Evolutionary conservation across 164 flowering plant species (phyloP), one percentile per base, ranked within the genome.

Genomic region (Cinnamomum chago): DNA sequence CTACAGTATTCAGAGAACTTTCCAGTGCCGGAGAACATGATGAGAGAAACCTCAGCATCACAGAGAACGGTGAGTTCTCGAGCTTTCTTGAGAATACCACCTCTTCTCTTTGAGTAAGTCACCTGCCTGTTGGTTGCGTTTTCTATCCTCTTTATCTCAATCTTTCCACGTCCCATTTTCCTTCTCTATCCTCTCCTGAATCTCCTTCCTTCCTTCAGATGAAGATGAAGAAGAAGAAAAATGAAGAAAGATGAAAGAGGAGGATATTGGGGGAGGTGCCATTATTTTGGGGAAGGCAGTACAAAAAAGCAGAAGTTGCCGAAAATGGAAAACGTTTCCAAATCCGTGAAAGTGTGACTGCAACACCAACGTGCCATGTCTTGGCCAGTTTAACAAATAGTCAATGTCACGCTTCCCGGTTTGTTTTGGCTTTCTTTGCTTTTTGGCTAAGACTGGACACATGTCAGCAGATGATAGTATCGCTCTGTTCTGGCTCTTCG

Each of bases 11-110:
- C 88, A 14, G 80, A 84, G 27, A 85, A 23, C 77, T 82, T 87
- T 14, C 80, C 76, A 24, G 86, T 81, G 58, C 67, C 72, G 73
- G 93, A 87, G 78, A 87, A 67, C 85, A 88, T 85, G 82, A 88
- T 81, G 73, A 91, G 84, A 13, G 90, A 91, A 23, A 89, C 88
- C 72, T 85, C 82, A 30, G 93, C 92, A 74, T 91, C 95, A 28
- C 92, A 90, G 6, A 91, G 86, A 68, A 88, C 92, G 35, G 84
- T 79, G 72, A 91, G 92, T 70, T 91, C 93, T 20, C 74, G 82
- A 9, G 95, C 93, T 82, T 89, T 89, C 87, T 89, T 91, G 79
- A 89, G 74, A 24, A 89, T 83, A 17, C 95, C 95, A 70, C 84
- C 84, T 75, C 92, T 71, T 50, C 95, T 74, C 86, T 90, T 90